Base-by-base conservation (phyloP, 2,329 filamentous ascomycete species). In the Fusarium papillatum region DNA sequence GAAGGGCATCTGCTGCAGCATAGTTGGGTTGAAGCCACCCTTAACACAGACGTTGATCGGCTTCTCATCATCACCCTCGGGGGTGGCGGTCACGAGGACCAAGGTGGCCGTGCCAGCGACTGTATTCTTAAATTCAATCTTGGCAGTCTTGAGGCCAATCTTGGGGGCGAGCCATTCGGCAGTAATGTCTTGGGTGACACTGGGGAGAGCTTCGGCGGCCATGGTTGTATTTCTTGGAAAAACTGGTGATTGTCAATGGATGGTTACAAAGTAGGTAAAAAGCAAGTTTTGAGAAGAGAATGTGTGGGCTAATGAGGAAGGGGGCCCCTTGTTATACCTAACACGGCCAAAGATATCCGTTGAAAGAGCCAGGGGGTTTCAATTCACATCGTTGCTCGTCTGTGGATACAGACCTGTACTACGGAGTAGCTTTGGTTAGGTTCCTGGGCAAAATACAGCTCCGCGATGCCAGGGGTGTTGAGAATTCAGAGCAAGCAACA, bases 1-100 rank as follows among this genome's bases (percentile, higher is more conserved):
- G 43, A 71, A 71, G 11, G 69, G 68, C 24, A 70, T 61, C 7
- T 61, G 53, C 4, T 68, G 29, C 16, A 71, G 24, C 53, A 71
- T 70, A 11, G 53, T 31, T 34, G 69, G 69, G 38, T 71, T 70
- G 67, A 71, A 71, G 4, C 69, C 69, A 61, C 69, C 69, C 53
- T 71, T 71, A 53, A 71, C 57, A 43, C 69, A 71, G 14, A 71
- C 13, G 9, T 38, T 50, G 3, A 70, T 17, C 5, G 66, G 67
- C 36, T 70, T 61, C 31, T 38, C 34, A 14, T 16, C 39, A 34
- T 24, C 36, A 24, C 62, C 31, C 4, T 68, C 69, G 1, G 68
- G 43, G 0, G 67, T 71, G 19, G 53, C 67, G 4, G 67, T 66
- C 11, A 71, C 31, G 13, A 70, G 67, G 0, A 71, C 22, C n/a